phyloP scores from a whole-genome alignment of 208 protist species.

The Crithidia brevicula region DNA sequence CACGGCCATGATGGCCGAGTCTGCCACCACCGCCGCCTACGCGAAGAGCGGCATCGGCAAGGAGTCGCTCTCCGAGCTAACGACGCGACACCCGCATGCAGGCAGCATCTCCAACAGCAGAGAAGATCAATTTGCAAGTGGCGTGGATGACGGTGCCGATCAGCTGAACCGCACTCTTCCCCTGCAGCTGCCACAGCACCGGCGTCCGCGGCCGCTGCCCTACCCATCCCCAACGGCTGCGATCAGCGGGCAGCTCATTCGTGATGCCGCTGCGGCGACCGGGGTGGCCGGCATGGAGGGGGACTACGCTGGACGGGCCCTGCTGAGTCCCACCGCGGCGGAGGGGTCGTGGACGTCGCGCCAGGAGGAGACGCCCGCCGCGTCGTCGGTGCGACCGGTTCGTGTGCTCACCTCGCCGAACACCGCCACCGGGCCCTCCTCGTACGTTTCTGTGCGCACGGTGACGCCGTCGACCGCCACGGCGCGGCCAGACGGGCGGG shows the following conservation, averaged over 20 bases:
- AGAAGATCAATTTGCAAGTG: neutral
- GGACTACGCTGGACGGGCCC: too few species aligned
- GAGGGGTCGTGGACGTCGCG: neutral
- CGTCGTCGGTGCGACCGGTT: neutral
- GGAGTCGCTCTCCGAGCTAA: constrained; percentile 7
- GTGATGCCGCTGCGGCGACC: neutral
- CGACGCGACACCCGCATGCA: neutral
- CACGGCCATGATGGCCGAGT: constrained; percentile 7
- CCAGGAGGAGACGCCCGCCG: neutral
- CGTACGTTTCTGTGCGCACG: constrained; percentile 13
- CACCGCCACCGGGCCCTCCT: constrained; percentile 6
- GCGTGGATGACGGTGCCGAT: neutral
- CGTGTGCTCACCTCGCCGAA: neutral
- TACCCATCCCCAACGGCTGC: constrained; percentile 21
- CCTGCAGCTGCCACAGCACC: constrained; percentile 1
- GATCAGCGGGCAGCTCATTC: constrained; percentile 14
- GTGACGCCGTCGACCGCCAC: neutral
- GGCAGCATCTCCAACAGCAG: neutral
- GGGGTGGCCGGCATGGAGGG: neutral
- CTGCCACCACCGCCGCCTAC: constrained; percentile 1
- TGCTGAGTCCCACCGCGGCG: too few species aligned
- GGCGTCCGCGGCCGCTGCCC: constrained; percentile 18
- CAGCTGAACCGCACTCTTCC: neutral
- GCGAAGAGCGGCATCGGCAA: constrained; percentile 3
- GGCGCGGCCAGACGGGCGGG: neutral